These are phyloP conservation scores for Colletotrichum sp. DNA, from an alignment of 2,329 filamentous ascomycete genomes.

Conservation along the genomic window DNA sequence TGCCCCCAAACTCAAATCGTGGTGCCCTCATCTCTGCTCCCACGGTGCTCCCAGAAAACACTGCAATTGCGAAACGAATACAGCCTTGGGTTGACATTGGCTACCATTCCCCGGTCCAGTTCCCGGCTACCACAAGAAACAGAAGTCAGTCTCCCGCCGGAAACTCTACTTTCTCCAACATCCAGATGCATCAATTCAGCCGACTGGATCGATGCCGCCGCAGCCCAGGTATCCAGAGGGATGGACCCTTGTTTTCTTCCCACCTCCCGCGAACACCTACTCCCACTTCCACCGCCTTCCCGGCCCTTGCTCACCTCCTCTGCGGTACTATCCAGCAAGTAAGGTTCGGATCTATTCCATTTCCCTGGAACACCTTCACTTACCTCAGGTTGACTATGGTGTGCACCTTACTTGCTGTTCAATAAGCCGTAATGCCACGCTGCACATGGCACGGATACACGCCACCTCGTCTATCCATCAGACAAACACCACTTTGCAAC, in stretches of 20 bases:
- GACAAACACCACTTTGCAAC: neutral
- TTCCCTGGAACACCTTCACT: neutral
- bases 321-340: neutral
- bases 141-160: neutral
- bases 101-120: neutral
- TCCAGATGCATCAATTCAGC: neutral
- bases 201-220: neutral
- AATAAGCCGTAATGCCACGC: neutral
- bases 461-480: slow-evolving; percentile 4
- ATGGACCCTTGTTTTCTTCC: neutral
- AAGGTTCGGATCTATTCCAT: neutral
- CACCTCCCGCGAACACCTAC: neutral
- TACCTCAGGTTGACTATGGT: neutral
- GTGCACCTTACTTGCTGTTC: neutral
- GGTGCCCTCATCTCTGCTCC: neutral
- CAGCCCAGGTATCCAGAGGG: neutral
- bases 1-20: slow-evolving; percentile 3
- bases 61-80: neutral
- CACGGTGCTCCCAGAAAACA: slow-evolving; percentile 2
- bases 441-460: neutral
- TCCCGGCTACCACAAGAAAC: neutral
- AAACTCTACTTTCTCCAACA: neutral
- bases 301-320: neutral
- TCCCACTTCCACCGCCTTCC: neutral
- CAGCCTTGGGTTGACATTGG: slow-evolving; percentile 5